Conservation (phyloP, 1,284 basidiomycete species). For the Puccinia polysora region DNA sequence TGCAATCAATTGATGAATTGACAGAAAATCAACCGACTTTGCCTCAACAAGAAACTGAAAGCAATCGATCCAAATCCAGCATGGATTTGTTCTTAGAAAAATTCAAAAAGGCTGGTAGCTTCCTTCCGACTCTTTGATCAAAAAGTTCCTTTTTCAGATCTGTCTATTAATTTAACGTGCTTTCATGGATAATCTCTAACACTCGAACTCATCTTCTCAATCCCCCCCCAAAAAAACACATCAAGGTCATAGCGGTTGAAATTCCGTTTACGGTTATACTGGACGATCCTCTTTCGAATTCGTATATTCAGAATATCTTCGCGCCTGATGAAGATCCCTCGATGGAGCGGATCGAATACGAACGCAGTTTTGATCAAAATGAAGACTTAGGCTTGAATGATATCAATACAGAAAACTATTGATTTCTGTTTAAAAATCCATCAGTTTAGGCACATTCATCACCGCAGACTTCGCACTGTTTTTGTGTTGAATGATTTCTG, state of each 20-base stretch:
- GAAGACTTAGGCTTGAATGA: conserved; percentile 95
- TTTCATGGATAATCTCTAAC: background rate
- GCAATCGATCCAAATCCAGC: conserved; percentile 57
- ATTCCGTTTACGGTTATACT: conserved; percentile 83
- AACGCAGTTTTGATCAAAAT: conserved; percentile 82
- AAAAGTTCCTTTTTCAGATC: background rate
- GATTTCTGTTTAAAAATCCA: conserved; percentile 47
- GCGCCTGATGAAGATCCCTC: conserved; percentile 81
- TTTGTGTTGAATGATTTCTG: background rate
- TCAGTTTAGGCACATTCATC: too few relatives aligned
- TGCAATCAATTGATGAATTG: conserved; percentile 48
- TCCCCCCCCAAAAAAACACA: too few relatives aligned
- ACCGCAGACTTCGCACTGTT: too few relatives aligned
- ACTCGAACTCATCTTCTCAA: background rate
- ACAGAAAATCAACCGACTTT: conserved; percentile 50
- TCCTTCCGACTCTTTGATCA: background rate
- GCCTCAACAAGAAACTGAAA: conserved; percentile 51
- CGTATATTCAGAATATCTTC: conserved; percentile 87
- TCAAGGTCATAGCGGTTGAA: conserved; percentile 73
- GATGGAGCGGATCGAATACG: conserved; percentile 77
- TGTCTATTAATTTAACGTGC: background rate
- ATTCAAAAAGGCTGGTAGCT: conserved; percentile 65
- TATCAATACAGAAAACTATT: conserved; percentile 85
- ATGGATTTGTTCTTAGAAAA: conserved; percentile 72
- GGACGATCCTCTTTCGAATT: conserved; percentile 92